A percentile compares a stretch with the other conserved stretches of the same genome.
Conservation (phyloP, 1,139 yeast species). For the Blastobotrys serpentis region DNA sequence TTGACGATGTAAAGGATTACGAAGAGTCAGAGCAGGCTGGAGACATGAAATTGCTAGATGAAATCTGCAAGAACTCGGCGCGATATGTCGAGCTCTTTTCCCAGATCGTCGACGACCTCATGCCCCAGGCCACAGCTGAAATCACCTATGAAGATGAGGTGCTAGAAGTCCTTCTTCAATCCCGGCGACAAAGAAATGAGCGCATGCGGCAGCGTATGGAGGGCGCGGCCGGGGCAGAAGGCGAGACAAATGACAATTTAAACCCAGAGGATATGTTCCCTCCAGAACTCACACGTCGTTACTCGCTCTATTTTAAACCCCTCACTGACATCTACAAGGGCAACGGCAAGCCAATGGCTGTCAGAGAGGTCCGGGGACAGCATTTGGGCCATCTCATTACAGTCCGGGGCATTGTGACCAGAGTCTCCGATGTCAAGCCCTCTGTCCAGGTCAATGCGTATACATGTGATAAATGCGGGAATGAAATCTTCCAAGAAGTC, state of each 20-base stretch:
- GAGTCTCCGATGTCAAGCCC: conserved; percentile 97
- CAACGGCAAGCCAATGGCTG: conserved; percentile 65
- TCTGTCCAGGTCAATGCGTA: conserved; percentile 88
- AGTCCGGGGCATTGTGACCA: conserved; percentile 88
- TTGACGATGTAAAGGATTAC: conserved; percentile 76
- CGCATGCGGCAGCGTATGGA: conserved; percentile 60
- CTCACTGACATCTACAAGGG: conserved; percentile 47
- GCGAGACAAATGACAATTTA: conserved; percentile 26
- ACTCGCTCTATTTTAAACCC: conserved; percentile 84
- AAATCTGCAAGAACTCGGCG: conserved; percentile 68
- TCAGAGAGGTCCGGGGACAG: conserved; percentile 82
- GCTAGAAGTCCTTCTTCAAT: conserved; percentile 87
- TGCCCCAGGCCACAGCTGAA: conserved; percentile 82
- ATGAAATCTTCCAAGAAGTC: conserved; percentile 94
- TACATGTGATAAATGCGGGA: conserved; percentile 97
- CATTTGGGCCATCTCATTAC: conserved; percentile 86
- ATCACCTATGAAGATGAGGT: conserved; percentile 84
- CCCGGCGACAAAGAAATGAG: conserved; percentile 78
- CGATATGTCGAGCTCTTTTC: conserved; percentile 79
- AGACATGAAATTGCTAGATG: conserved; percentile 48
- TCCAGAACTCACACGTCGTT: conserved; percentile 80
- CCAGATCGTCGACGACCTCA: conserved; percentile 67
- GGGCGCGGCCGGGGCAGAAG: conserved; percentile 46
- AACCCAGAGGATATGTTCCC: conserved; percentile 58
- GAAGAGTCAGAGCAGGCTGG: conserved; percentile 46